Base-by-base conservation (phyloP, 345 rosid genomes). In the Brassica nigra region DNA sequence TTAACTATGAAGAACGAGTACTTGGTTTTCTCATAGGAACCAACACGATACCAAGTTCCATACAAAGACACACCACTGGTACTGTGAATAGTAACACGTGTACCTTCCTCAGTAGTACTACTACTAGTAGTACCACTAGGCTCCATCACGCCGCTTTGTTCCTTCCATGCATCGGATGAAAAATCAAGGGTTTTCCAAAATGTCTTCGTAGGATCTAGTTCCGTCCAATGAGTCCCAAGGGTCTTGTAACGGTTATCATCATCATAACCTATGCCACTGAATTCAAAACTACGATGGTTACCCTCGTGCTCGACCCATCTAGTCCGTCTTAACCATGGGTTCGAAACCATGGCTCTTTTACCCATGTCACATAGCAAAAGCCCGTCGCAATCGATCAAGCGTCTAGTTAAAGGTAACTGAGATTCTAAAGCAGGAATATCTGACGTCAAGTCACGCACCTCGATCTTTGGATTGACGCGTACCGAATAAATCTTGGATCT, bases 401-500 rank as follows among this genome's bases (percentile, higher is more conserved):
- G 2, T 1, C 2, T n/a, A 72, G 37, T 18, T 18, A 18, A 18
- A 18, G 18, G 66, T 62, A 12, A 1, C 37, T 5, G 18, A 28
- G 36, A 6, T 29, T 62, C 37, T 62, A 62, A 29, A 37, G 23
- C 39, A 23, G 67, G 37, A n/a, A n/a, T 27, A 59, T 57, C 62
- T 8, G 20, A 42, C 9, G 37, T 28, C 18, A 72, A 37, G 57
- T 72, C 76, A 27, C 27, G n/a, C 28, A 61, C 67, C 28, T 7
- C 27, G 28, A 72, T 72, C 57, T 23, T 1, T 5, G 67, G 67
- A 28, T 72, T 6, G n/a, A 72, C 4, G 36, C 76, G 59, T 59
- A 72, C 76, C 39, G 76, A 59, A n/a, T 59, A 72, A 61, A 72
- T 39, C 36, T 72, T 72, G 39, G 76, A 72, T 27, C n/a, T 61